Conservation (phyloP, 768 basidiomycete genomes). For the Russula vinacea region DNA sequence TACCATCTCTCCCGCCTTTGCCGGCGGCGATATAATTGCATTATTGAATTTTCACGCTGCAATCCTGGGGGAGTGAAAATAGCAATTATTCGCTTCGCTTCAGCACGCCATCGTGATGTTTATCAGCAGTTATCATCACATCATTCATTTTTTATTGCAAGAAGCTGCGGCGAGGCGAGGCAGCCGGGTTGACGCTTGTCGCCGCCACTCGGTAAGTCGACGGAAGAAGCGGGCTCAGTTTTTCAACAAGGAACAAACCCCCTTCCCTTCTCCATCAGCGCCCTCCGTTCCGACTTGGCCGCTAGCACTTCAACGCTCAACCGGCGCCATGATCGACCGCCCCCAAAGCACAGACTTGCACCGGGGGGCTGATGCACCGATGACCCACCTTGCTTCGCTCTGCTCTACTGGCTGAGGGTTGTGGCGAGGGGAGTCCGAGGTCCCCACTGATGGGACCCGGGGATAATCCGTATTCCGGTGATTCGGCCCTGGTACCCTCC, state of each 20-base stretch:
- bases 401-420: background rate
- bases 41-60: background rate
- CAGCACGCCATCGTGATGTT: background rate
- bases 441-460: background rate
- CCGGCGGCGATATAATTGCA: constrained; percentile 21
- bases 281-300: background rate
- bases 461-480: constrained; percentile 5
- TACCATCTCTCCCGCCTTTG: constrained; percentile 2
- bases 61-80: background rate
- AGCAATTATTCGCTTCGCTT: background rate
- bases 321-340: background rate
- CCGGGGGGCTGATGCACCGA: background rate
- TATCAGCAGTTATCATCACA: background rate
- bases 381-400: background rate
- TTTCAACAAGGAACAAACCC: background rate
- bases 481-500: background rate
- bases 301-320: background rate
- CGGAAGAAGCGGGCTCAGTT: background rate
- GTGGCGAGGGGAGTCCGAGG: background rate
- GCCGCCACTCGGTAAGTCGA: background rate
- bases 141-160: background rate
- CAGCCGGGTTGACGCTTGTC: background rate
- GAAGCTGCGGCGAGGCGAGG: background rate
- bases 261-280: background rate
- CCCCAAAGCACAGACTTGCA: background rate